Percentiles rank a stretch among this genome's conserved stretches.
phyloP scores from a whole-genome alignment of 441 rosid genomes.

The Populus hybrid region DNA sequence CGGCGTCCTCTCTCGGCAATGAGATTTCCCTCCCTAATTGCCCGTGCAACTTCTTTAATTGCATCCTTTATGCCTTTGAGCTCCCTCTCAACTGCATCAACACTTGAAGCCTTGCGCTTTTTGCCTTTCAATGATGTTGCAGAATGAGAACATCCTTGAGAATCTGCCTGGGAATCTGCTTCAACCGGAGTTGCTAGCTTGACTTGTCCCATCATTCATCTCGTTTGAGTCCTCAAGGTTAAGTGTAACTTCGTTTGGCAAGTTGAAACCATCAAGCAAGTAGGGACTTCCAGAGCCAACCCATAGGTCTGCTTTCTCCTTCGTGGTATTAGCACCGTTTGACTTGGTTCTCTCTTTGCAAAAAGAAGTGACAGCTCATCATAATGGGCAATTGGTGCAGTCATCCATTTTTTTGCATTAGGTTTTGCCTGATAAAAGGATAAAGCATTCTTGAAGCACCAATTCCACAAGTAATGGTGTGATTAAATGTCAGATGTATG shows the following conservation, averaged over 20 bases:
- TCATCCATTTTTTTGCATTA: constrained; percentile 30
- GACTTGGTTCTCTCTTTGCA: constrained; percentile 15
- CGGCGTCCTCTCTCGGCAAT: constrained; percentile 25
- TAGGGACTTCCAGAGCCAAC: neutral
- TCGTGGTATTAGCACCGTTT: constrained; percentile 1
- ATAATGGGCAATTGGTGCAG: constrained; percentile 18
- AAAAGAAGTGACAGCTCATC: constrained; percentile 21
- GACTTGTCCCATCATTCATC: constrained; percentile 25
- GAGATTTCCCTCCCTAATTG: constrained; percentile 26
- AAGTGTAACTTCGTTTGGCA: constrained; percentile 10
- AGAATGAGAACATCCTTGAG: constrained; percentile 17
- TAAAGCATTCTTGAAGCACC: neutral
- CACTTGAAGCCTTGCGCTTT: constrained; percentile 15
- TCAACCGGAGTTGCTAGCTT: constrained; percentile 17
- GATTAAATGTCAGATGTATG: neutral
- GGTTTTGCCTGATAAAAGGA: constrained; percentile 20
- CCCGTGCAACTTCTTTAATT: constrained; percentile 25
- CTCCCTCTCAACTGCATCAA: constrained; percentile 18
- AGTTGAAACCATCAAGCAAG: neutral
- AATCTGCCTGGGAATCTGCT: constrained; percentile 18
- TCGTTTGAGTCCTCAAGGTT: constrained; percentile 21
- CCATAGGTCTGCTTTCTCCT: constrained; percentile 6
- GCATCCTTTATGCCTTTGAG: constrained; percentile 21
- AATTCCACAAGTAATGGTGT: neutral
- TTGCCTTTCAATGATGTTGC: constrained; percentile 22